phyloP scores from a whole-genome alignment of 2,329 filamentous ascomycete genomes.

The Polychaeton citri region DNA sequence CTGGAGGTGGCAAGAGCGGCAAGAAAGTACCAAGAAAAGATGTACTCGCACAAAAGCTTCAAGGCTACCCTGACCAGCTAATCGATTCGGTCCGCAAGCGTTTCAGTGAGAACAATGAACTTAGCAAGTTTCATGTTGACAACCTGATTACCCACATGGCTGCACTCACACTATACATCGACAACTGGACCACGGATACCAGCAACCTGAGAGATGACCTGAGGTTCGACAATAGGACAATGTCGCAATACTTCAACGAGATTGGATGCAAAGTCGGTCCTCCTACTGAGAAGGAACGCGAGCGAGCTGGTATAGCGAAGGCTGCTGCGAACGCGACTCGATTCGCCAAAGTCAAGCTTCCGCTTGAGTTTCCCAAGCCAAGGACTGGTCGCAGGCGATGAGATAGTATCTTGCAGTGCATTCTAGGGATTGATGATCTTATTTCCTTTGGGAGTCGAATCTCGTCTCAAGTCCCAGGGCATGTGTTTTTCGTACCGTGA shows the following conservation, averaged over 20 bases:
- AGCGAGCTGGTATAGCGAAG: conserved; percentile 42
- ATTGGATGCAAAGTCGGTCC: conserved; percentile 52
- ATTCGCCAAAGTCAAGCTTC: conserved; percentile 61
- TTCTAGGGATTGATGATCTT: no score
- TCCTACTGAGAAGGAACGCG: conserved; percentile 32
- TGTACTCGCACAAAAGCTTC: conserved; percentile 44
- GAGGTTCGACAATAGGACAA: conserved; percentile 53
- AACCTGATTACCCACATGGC: conserved; percentile 61
- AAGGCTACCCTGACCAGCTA: conserved; percentile 41
- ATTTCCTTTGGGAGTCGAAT: no score
- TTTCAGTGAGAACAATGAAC: conserved; percentile 48
- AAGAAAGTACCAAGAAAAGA: conserved; percentile 47
- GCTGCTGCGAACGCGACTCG: conserved; percentile 46
- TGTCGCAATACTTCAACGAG: conserved; percentile 60
- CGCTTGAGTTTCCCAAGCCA: conserved; percentile 67
- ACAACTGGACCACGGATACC: conserved; percentile 61
- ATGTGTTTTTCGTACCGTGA: no score
- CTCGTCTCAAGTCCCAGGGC: no score
- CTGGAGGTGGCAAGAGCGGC: conserved; percentile 17
- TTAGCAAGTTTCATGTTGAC: conserved; percentile 60
- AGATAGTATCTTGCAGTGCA: no score
- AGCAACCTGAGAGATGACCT: conserved; percentile 58
- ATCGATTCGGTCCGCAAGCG: conserved; percentile 55
- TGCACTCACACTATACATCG: conserved; percentile 56
- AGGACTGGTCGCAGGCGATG: conserved; percentile 11